Conservation (phyloP, 2,329 filamentous ascomycete species). For the Cladosporium sp. region DNA sequence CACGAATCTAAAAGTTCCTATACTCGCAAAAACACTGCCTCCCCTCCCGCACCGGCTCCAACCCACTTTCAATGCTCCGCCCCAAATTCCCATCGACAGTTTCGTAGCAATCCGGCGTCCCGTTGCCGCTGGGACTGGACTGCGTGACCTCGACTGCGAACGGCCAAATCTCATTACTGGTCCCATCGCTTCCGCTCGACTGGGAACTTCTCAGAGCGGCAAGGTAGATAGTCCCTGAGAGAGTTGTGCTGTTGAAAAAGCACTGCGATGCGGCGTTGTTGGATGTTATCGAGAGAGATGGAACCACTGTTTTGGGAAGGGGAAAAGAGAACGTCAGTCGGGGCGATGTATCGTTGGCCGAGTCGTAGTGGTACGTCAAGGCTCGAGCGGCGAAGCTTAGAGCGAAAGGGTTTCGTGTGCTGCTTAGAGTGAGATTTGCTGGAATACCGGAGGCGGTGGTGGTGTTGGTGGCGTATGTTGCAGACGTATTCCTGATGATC, state of each 20-base stretch:
- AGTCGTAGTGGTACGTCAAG: conserved; percentile 46
- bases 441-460: conserved; percentile 49
- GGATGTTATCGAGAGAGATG: conserved; percentile 41
- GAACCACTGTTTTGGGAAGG: conserved; percentile 50
- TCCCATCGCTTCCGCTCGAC: conserved; percentile 15
- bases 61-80: conserved; percentile 30
- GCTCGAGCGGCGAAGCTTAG: conserved; percentile 52
- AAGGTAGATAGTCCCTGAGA: conserved; percentile 55
- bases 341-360: conserved; percentile 42
- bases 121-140: conserved; percentile 43
- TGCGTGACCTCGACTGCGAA: conserved; percentile 55
- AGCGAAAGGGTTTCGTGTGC: conserved; percentile 51
- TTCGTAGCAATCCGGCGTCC: conserved; percentile 52
- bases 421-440: conserved; percentile 42
- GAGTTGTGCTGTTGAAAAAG: conserved; percentile 52
- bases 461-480: conserved; percentile 39
- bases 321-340: conserved; percentile 55
- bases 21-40: conserved; percentile 45
- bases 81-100: conserved; percentile 34
- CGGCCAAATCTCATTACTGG: conserved; percentile 48
- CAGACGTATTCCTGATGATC: conserved; percentile 48
- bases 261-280: conserved; percentile 49
- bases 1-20: conserved; percentile 36
- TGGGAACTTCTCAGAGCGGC: too few relatives aligned
- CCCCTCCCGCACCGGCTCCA: conserved; percentile 31